phyloP scores from a whole-genome alignment of 2,329 filamentous ascomycete species.

The Colletotrichum cordylinicola region DNA sequence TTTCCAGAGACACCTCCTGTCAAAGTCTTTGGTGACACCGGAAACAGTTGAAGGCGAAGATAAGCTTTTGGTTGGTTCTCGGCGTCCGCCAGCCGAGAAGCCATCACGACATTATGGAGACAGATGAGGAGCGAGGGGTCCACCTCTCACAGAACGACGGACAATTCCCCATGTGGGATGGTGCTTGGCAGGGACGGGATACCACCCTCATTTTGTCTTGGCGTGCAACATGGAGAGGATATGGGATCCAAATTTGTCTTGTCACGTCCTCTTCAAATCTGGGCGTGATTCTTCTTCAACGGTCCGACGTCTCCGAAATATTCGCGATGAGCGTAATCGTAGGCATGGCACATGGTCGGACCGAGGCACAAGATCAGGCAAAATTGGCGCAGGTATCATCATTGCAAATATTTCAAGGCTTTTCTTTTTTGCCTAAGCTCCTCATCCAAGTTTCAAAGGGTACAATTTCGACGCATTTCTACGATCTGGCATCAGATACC shows the following conservation, averaged over 20 bases:
- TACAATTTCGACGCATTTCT: not conserved
- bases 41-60: not conserved
- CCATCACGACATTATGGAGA: not conserved
- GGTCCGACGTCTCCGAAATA: not conserved
- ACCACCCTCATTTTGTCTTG: not conserved
- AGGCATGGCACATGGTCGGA: not conserved
- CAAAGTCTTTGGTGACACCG: not conserved
- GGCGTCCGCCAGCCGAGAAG: not conserved
- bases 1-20: not conserved
- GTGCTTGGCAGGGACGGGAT: not conserved
- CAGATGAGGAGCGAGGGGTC: not conserved
- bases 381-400: not conserved
- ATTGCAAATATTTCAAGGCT: not conserved
- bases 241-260: rapidly evolving
- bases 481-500: not conserved
- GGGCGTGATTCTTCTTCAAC: not conserved
- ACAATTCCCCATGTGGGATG: not conserved
- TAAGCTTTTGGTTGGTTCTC: not conserved
- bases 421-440: not conserved
- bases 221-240: not conserved
- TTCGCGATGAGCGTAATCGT: not conserved
- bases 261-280: not conserved
- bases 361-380: not conserved
- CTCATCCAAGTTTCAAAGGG: not conserved
- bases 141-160: not conserved